Conservation (phyloP, 2,329 filamentous ascomycete genomes). For the Chaetothyriales sp. region DNA sequence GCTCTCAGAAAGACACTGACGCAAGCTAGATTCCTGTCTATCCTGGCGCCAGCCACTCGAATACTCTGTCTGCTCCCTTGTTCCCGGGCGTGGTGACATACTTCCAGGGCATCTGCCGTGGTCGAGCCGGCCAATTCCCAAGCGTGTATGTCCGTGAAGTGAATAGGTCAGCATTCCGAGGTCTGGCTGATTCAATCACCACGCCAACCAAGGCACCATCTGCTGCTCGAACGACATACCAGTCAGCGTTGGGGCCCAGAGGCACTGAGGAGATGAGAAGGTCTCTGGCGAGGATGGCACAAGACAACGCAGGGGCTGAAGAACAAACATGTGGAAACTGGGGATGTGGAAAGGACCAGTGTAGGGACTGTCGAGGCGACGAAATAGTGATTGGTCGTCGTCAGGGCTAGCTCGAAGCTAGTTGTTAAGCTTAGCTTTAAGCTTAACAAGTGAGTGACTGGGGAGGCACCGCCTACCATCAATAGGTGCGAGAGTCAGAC, state of each 20-base stretch:
- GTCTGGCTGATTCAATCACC: background rate
- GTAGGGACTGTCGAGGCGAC: background rate
- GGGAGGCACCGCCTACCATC: too few species aligned
- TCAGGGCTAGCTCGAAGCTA: background rate
- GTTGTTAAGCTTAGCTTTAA: too few species aligned
- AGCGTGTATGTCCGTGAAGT: background rate
- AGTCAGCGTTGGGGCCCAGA: background rate
- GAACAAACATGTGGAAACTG: background rate
- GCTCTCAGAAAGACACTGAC: background rate
- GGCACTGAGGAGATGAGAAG: background rate
- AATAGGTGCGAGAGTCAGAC: too few species aligned
- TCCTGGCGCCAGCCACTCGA: background rate
- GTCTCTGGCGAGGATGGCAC: background rate
- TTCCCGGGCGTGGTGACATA: background rate
- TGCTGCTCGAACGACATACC: background rate
- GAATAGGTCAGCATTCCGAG: background rate
- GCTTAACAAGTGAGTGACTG: too few species aligned
- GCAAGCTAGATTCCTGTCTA: background rate
- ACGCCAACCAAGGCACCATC: background rate
- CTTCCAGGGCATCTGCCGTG: constrained; percentile 1
- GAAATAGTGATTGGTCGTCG: background rate
- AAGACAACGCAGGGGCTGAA: background rate
- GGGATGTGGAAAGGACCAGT: background rate
- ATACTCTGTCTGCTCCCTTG: background rate
- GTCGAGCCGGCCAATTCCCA: background rate